Conservation (phyloP, 2,329 filamentous ascomycete species). For the Blastomyces silverae region DNA sequence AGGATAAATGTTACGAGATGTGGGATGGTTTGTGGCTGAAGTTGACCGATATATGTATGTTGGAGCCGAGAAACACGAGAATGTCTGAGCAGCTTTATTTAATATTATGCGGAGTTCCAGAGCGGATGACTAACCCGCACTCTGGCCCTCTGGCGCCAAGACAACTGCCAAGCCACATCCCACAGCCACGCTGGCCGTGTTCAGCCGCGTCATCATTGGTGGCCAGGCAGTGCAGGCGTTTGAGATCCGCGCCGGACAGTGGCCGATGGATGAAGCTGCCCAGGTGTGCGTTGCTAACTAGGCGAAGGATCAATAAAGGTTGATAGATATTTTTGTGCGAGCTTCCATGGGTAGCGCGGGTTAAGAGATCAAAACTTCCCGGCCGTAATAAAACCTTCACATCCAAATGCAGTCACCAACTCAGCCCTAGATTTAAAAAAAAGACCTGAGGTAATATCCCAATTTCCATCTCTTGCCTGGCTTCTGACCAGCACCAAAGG, state of each 20-base stretch:
- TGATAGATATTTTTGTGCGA: too few relatives aligned
- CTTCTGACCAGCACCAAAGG: not conserved
- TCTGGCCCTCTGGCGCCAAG: not conserved
- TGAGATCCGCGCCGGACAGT: not conserved
- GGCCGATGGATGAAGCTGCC: not conserved
- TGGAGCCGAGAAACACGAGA: not conserved
- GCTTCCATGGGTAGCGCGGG: too few relatives aligned
- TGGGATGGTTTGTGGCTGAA: not conserved
- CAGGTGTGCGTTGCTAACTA: too few relatives aligned
- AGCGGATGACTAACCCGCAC: not conserved
- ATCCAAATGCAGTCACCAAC: not conserved
- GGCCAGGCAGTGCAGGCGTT: not conserved
- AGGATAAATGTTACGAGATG: not conserved
- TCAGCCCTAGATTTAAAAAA: not conserved
- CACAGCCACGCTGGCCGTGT: not conserved
- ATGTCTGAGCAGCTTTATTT: not conserved
- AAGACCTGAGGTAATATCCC: not conserved
- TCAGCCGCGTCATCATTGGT: constrained; percentile 10
- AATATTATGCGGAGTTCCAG: too few relatives aligned
- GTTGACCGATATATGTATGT: not conserved
- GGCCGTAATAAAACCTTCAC: not conserved
- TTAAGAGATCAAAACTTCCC: not conserved
- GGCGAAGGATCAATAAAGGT: too few relatives aligned
- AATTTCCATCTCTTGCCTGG: not conserved
- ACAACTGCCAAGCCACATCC: not conserved